Evolutionary conservation across 331 rosid genomes (phyloP).

Genomic region (Arachis monticola): DNA sequence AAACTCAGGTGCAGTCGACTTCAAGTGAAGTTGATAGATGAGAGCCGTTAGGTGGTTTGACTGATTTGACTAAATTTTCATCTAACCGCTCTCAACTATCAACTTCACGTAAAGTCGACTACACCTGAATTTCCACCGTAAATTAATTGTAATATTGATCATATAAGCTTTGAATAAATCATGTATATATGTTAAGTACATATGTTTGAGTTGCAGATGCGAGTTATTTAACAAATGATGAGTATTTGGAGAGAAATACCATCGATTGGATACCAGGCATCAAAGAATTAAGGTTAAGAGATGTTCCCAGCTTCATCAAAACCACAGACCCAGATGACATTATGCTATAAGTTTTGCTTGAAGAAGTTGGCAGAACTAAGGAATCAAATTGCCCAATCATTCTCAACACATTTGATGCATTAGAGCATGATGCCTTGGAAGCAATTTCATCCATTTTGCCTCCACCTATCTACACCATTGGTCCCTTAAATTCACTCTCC

Average conservation of each 20-base stretch:
- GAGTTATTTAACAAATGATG: conserved; percentile 29
- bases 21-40: too few species aligned
- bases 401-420: conserved; percentile 34
- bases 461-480: conserved; percentile 24
- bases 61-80: too few species aligned
- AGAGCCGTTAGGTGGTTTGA: too few species aligned
- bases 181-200: neutral
- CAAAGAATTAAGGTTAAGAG: conserved; percentile 7
- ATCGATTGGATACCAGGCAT: conserved; percentile 23
- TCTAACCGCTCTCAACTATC: too few species aligned
- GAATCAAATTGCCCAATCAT: conserved; percentile 23
- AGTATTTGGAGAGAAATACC: conserved; percentile 5
- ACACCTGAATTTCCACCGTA: too few species aligned
- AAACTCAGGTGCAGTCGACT: too few species aligned
- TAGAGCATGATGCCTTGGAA: conserved; percentile 29
- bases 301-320: conserved; percentile 14
- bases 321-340: conserved; percentile 14
- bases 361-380: neutral
- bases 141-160: too few species aligned
- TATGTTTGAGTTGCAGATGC: conserved; percentile 7
- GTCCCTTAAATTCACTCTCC: conserved; percentile 29
- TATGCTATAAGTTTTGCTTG: conserved; percentile 14
- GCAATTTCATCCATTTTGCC: conserved; percentile 24
- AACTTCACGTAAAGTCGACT: too few species aligned
- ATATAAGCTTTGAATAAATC: neutral